These are phyloP conservation scores for Dothideomycetes sp. DNA, from an alignment of 2,329 filamentous ascomycete species.

Conservation along the genomic window DNA sequence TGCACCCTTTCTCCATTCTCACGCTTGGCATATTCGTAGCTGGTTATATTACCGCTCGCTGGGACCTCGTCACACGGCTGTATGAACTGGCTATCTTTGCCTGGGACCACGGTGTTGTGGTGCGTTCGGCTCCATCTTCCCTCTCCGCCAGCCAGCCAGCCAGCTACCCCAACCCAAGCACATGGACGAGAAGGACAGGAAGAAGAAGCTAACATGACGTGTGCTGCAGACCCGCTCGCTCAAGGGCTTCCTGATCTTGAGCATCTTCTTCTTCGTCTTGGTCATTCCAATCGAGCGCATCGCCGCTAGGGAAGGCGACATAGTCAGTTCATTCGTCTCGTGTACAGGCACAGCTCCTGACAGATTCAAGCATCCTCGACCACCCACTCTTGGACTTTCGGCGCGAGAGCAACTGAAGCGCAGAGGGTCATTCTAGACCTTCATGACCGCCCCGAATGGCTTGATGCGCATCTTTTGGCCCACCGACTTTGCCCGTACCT, in stretches of 20 bases:
- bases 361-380: constrained; percentile 64
- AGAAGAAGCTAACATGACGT: constrained; percentile 9
- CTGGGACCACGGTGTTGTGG: constrained; percentile 96
- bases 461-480: constrained; percentile 99
- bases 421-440: constrained; percentile 75
- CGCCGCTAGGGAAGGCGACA: constrained; percentile 66
- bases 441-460: constrained; percentile 60
- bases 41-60: constrained; percentile 98
- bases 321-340: constrained; percentile 50
- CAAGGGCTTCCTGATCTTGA: constrained; percentile 76
- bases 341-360: constrained; percentile 17
- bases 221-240: constrained; percentile 64
- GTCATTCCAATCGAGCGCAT: constrained; percentile 77
- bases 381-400: constrained; percentile 70
- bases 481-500: constrained; percentile 67
- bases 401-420: constrained; percentile 91
- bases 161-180: constrained; percentile 1
- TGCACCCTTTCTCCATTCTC: constrained; percentile 96
- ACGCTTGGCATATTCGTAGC: constrained; percentile 98
- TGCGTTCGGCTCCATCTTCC: constrained; percentile 31
- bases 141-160: background rate
- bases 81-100: constrained; percentile 97
- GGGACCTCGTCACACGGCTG: constrained; percentile 92
- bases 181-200: too few relatives aligned
- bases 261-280: constrained; percentile 73